A percentile compares a stretch with the other conserved stretches of the same genome.
Conservation (phyloP, 495 filamentous ascomycete genomes). For the Lasiosphaeriaceae sp. region DNA sequence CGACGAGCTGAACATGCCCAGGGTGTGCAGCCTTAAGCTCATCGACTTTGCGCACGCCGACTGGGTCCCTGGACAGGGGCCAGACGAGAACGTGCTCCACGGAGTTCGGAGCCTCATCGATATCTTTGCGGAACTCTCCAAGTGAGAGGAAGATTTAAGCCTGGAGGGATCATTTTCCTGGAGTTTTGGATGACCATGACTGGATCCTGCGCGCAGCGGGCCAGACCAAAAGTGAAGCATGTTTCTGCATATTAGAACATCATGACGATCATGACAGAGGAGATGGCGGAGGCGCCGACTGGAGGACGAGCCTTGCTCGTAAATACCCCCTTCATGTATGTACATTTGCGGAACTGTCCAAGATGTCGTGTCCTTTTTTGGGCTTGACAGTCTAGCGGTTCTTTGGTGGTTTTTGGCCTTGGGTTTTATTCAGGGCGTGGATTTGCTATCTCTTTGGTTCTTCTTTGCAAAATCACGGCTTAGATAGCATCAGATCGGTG, state of each 20-base stretch:
- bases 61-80: slow-evolving; percentile 81
- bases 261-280: slow-evolving; percentile 3
- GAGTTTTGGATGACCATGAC: neutral
- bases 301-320: neutral
- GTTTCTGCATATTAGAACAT: slow-evolving; percentile 1
- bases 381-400: neutral
- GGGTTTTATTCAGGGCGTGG: too few relatives aligned
- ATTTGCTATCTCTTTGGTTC: too few relatives aligned
- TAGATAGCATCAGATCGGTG: too few relatives aligned
- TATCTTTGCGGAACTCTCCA: slow-evolving; percentile 63
- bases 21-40: slow-evolving; percentile 76
- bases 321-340: slow-evolving; percentile 1
- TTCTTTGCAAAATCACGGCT: too few relatives aligned
- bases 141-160: slow-evolving; percentile 14
- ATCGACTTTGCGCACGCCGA: slow-evolving; percentile 96
- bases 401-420: neutral
- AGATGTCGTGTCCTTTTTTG: neutral
- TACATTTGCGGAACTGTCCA: neutral
- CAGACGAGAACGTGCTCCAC: slow-evolving; percentile 77
- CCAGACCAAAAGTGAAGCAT: slow-evolving; percentile 1
- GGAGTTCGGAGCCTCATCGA: slow-evolving; percentile 71
- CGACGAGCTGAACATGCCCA: slow-evolving; percentile 60
- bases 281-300: neutral
- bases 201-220: neutral
- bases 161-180: neutral